Percentiles rank a stretch among this genome's conserved stretches.
Conservation (phyloP, 305 asterid genomes). For the Solanum aculeatissimum region DNA sequence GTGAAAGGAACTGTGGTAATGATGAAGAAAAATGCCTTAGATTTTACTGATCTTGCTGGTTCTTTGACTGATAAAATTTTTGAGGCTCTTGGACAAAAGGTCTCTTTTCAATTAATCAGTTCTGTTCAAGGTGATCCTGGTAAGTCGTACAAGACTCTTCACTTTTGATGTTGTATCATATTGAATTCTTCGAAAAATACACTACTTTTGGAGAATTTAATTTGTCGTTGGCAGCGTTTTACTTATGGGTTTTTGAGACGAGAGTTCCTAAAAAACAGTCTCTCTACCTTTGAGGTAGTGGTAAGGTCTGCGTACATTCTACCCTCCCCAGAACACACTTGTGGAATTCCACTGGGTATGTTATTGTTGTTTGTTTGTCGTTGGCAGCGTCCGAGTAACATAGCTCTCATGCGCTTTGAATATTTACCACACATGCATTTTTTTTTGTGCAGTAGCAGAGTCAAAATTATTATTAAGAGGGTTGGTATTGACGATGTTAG, state of each 20-base stretch:
- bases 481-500: neutral
- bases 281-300: too few species aligned
- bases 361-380: too few species aligned
- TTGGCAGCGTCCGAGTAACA: too few species aligned
- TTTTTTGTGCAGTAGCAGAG: neutral
- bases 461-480: neutral
- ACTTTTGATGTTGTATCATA: too few species aligned
- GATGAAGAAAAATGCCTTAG: conserved; percentile 56
- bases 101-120: conserved; percentile 37
- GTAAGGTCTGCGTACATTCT: too few species aligned
- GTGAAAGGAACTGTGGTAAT: conserved; percentile 43
- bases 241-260: too few species aligned
- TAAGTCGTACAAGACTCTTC: neutral
- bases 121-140: conserved; percentile 6
- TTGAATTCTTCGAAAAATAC: too few species aligned
- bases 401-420: neutral
- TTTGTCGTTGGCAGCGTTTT: too few species aligned
- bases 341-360: too few species aligned
- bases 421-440: neutral
- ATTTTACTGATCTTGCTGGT: conserved; percentile 30
- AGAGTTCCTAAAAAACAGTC: too few species aligned
- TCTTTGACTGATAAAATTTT: conserved; percentile 24
- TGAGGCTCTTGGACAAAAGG: conserved; percentile 30
- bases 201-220: too few species aligned
- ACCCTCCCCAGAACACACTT: too few species aligned